Conservation (phyloP, 73 alveolate genomes). For the Uronychia binucleata region DNA sequence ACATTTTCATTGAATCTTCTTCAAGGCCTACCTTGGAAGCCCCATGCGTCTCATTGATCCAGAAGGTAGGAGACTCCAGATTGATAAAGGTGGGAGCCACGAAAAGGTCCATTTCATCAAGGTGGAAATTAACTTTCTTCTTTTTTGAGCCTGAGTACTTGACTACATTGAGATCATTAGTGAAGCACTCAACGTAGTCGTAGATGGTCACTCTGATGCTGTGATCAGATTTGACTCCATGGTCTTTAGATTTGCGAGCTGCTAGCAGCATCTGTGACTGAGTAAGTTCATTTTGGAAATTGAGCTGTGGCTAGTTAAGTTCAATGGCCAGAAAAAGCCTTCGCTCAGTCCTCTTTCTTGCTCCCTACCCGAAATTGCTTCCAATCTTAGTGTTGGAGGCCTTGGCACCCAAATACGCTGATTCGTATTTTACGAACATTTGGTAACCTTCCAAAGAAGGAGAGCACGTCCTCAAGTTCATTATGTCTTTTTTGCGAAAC, state of each 20-base stretch:
- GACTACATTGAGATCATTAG: conserved; percentile 11
- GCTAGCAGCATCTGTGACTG: conserved; percentile 44
- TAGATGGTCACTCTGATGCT: not conserved
- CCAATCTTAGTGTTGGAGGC: not conserved
- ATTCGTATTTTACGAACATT: not conserved
- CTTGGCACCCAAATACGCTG: not conserved
- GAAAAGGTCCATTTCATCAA: conserved; percentile 48
- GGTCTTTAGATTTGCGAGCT: conserved; percentile 10
- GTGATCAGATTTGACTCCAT: not conserved
- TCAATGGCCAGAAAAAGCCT: conserved; percentile 33
- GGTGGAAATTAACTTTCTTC: conserved; percentile 35
- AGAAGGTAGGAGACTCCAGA: conserved; percentile 61
- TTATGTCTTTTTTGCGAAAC: conserved; percentile 27
- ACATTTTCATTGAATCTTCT: conserved; percentile 19
- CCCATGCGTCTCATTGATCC: conserved; percentile 9
- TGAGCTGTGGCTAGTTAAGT: conserved; percentile 47
- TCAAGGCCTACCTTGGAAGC: not conserved
- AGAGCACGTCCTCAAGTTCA: conserved; percentile 21
- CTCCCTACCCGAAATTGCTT: not conserved
- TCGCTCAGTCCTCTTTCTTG: not conserved
- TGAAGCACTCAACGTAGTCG: not conserved
- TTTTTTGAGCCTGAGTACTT: conserved; percentile 11
- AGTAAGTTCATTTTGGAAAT: conserved; percentile 51
- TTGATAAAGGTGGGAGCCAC: conserved; percentile 71
- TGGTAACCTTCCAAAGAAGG: not conserved